Evolutionary conservation across 2,329 filamentous ascomycete species (phyloP).

Genomic region (Penicillium fuscoglaucum): DNA sequence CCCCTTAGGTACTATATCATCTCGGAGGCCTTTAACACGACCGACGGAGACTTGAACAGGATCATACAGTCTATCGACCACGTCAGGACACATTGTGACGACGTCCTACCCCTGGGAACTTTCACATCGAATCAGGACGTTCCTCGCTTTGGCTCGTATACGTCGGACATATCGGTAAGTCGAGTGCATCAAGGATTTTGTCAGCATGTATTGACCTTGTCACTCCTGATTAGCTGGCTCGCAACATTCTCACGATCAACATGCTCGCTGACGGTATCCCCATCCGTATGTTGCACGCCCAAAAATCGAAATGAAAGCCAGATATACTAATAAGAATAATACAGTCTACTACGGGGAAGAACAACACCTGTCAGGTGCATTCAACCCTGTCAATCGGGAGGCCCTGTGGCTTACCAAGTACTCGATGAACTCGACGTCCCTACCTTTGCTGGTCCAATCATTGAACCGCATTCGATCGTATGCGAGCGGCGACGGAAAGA

Average conservation of each 20-base stretch:
- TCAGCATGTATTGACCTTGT: neutral
- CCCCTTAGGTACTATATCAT: slow-evolving; percentile 37
- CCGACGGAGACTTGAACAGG: slow-evolving; percentile 31
- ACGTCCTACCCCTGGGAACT: slow-evolving; percentile 50
- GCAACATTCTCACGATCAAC: slow-evolving; percentile 63
- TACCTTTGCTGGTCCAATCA: slow-evolving; percentile 11
- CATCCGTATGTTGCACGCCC: slow-evolving; percentile 36
- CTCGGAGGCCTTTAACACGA: slow-evolving; percentile 35
- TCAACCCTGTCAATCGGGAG: slow-evolving; percentile 53
- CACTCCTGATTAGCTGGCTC: slow-evolving; percentile 46
- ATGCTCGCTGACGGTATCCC: slow-evolving; percentile 62
- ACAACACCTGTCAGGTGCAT: slow-evolving; percentile 57
- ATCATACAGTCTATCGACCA: slow-evolving; percentile 16
- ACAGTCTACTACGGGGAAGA: slow-evolving; percentile 65
- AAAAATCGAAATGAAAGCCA: neutral
- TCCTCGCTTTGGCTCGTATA: slow-evolving; percentile 54
- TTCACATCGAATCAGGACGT: slow-evolving; percentile 64
- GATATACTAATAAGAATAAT: slow-evolving; percentile 2
- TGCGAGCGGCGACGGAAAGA: slow-evolving; percentile 12
- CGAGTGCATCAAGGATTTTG: neutral
- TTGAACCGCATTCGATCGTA: slow-evolving; percentile 15
- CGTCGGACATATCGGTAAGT: slow-evolving; percentile 49
- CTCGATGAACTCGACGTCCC: slow-evolving; percentile 17
- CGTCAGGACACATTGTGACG: slow-evolving; percentile 9
- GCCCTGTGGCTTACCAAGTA: slow-evolving; percentile 57